Evolutionary conservation across 2,329 filamentous ascomycete species (phyloP), one percentile per base, ranked within the genome.

Genomic region (Emericellopsis atlantica): DNA sequence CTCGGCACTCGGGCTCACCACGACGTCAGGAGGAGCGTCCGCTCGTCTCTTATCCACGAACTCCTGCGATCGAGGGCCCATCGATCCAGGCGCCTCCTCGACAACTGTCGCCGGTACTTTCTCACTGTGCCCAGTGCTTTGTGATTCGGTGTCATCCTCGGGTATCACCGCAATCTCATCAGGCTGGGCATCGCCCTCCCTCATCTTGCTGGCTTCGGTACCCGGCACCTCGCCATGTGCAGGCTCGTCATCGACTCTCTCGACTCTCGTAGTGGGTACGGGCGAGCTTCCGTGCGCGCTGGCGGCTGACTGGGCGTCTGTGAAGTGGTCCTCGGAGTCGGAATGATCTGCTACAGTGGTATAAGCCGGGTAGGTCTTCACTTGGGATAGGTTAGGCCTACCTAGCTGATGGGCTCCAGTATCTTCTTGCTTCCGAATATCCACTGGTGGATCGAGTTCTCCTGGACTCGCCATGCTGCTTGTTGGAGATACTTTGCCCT

Each of bases 281-380:
- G 74, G 71, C 12, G 72, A 72, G 45, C 54, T 58, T 33, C 57
- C 51, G 6, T 57, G 64, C 54, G 58, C 72, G 48, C 51, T 58
- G 43, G 54, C 64, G 42, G 58, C 69, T 29, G 76, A 79, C 41
- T 73, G 73, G 29, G 79, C 78, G 54, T 83, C 79, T 39, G 74
- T 81, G 57, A 80, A 83, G 59, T 82, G 79, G 49, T 83, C 79
- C 36, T 82, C 79, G 23, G 76, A 80, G 46, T 81, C 79, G 38
- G 77, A 79, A 24, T 65, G 66, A 44, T 72, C 72, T 60, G 56
- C 58, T 58, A 35, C 31, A 18, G 21, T 31, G 26, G 40, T 40
- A 49, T 61, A 46, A 62, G 55, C 42, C 32, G n/a, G n/a, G 32
- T 46, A 36, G 21, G 14, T 23, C 24, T 15, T 10, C 18, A 21